Conservation (phyloP, 257 asterid species). For the Capsicum pubescens region DNA sequence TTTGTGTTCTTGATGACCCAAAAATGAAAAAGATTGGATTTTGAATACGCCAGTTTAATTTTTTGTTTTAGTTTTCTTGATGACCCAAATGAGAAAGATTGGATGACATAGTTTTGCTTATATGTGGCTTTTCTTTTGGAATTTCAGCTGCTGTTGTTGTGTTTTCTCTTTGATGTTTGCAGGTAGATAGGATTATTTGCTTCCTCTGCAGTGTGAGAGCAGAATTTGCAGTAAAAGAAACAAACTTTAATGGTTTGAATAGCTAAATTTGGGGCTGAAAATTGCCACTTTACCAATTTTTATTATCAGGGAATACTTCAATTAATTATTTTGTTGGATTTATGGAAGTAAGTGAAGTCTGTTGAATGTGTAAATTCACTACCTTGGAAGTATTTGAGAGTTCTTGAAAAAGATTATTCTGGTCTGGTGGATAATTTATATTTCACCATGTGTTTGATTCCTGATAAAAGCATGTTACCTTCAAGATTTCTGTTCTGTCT, state of each 20-base stretch:
- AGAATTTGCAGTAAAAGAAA: background rate
- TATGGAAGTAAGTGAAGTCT: too few relatives aligned
- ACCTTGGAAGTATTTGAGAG: background rate
- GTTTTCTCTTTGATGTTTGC: background rate
- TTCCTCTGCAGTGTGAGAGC: background rate
- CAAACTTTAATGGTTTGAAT: background rate
- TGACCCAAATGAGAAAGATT: background rate
- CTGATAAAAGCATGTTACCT: slow-evolving; percentile 61
- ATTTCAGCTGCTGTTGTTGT: slow-evolving; percentile 2
- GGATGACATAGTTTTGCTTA: background rate
- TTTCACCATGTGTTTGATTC: slow-evolving; percentile 46
- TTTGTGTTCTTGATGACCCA: background rate
- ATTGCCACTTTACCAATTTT: background rate
- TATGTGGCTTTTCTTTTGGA: slow-evolving; percentile 11
- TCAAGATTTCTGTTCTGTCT: slow-evolving; percentile 65
- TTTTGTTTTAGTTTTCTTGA: background rate
- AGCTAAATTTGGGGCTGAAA: slow-evolving; percentile 15
- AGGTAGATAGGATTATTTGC: background rate
- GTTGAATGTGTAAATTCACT: background rate
- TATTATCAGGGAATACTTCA: too few relatives aligned
- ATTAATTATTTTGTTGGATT: too few relatives aligned
- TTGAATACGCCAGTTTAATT: background rate
- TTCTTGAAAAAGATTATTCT: slow-evolving; percentile 13
- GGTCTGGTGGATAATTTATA: background rate
- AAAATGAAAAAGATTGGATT: slow-evolving; percentile 1